Evolutionary conservation across 495 filamentous ascomycete species (phyloP).

Genomic region (Aspergillus avenaceus): DNA sequence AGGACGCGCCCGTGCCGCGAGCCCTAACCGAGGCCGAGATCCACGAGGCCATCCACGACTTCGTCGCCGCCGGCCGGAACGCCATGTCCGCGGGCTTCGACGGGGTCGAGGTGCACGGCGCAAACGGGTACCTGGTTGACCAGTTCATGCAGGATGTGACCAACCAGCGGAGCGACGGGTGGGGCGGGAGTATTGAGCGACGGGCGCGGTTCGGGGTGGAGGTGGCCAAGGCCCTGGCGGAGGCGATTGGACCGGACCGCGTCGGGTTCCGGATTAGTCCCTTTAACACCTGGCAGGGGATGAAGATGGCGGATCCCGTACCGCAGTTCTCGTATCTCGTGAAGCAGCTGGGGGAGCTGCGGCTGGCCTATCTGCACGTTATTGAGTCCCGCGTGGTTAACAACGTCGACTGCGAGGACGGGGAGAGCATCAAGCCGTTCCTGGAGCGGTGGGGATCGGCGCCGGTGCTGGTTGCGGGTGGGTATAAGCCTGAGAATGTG

Average conservation of each 20-base stretch:
- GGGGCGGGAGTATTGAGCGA: constrained; percentile 66
- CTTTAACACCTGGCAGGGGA: constrained; percentile 57
- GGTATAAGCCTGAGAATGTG: constrained; percentile 38
- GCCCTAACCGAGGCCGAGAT: constrained; percentile 57
- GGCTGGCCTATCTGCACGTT: constrained; percentile 61
- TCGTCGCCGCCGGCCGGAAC: constrained; percentile 55
- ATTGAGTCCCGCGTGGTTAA: constrained; percentile 45
- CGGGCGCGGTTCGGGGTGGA: constrained; percentile 59
- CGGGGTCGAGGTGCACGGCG: constrained; percentile 67
- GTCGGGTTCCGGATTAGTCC: constrained; percentile 58
- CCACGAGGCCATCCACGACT: constrained; percentile 48
- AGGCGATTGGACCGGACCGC: constrained; percentile 56
- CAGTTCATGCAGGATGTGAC: constrained; percentile 62
- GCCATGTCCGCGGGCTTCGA: constrained; percentile 69
- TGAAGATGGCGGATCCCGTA: constrained; percentile 57
- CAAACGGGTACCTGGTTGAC: constrained; percentile 72
- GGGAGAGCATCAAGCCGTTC: constrained; percentile 46
- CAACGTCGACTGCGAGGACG: constrained; percentile 32
- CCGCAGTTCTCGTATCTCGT: constrained; percentile 58
- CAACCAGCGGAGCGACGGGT: constrained; percentile 63
- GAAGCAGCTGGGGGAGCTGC: constrained; percentile 39
- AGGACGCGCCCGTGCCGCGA: constrained; percentile 27
- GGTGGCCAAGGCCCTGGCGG: constrained; percentile 53
- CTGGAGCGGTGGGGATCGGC: constrained; percentile 31
- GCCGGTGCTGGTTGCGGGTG: constrained; percentile 58